These are phyloP conservation scores for Chlamydomonas incerta DNA, from an alignment of 139 green algal genomes.

Conservation along the genomic window DNA sequence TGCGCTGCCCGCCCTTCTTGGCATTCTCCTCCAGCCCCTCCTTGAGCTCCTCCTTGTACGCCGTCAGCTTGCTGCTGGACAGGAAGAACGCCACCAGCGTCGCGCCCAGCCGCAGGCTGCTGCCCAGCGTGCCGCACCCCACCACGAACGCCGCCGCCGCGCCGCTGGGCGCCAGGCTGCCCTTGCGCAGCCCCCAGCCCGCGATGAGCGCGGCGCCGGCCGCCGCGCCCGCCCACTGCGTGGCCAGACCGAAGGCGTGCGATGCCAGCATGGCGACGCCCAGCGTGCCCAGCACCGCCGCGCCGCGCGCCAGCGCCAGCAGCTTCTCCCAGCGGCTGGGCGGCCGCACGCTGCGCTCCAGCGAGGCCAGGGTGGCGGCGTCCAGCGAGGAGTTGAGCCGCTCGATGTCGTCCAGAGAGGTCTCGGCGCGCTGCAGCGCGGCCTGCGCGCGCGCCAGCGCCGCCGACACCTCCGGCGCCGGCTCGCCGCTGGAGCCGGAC, in stretches of 20 bases:
- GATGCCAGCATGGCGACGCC: constrained; percentile 52
- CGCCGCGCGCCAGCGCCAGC: constrained; percentile 5
- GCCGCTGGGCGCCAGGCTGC: constrained; percentile 51
- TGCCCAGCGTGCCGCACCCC: constrained; percentile 70
- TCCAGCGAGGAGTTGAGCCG: constrained; percentile 13
- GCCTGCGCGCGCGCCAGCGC: constrained; percentile 50
- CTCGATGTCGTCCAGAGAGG: constrained; percentile 54
- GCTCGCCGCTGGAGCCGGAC: too few species aligned
- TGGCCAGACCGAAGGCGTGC: constrained; percentile 64
- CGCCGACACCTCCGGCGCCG: constrained; percentile 16
- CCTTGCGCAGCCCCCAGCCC: constrained; percentile 35
- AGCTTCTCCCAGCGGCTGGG: neutral
- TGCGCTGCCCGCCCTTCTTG: constrained; percentile 83
- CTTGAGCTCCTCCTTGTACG: constrained; percentile 83
- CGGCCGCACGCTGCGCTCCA: neutral
- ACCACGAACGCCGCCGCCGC: constrained; percentile 72
- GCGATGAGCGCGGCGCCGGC: constrained; percentile 42
- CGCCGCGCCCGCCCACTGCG: constrained; percentile 56
- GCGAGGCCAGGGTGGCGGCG: neutral
- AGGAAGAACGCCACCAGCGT: constrained; percentile 90
- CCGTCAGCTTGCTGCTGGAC: constrained; percentile 76
- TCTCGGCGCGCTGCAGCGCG: constrained; percentile 47
- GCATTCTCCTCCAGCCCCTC: constrained; percentile 73
- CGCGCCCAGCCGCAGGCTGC: constrained; percentile 73
- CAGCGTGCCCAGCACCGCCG: neutral